Base-by-base conservation (phyloP, 768 basidiomycete genomes). In the Mycena belliarum region DNA sequence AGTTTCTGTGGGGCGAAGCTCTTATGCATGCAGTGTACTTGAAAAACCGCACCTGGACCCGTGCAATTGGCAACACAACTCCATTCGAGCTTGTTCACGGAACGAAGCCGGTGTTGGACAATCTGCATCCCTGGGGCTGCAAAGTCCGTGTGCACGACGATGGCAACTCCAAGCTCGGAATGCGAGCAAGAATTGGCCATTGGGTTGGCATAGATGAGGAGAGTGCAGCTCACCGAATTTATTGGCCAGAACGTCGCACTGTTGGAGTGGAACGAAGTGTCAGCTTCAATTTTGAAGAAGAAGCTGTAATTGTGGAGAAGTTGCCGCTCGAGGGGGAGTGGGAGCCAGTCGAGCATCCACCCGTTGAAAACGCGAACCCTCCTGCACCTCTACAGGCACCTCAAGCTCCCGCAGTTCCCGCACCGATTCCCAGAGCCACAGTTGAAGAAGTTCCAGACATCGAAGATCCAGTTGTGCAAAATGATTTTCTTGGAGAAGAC, bases 141-240 rank as follows among this genome's bases (percentile, higher is more conserved):
- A 59, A 61, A 32, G 68, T 69, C 1, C 66, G 66, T 42, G 72
- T 76, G 5, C 67, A 68, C 38, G 29, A 32, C 12, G 29, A 32
- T 6, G 12, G 12, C 29, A 12, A 12, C 29, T 32, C 29, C 29
- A 32, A 32, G 29, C 29, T 32, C 7, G 29, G 12, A 6, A 32
- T 32, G 29, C 12, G 12, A 32, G 29, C 29, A 6, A 12, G 29
- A 32, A 63, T 69, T 49, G 75, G 69, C 12, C 42, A 63, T 5
- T 79, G 72, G 69, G 48, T 79, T 6, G 76, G 78, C 18, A 65
- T 70, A 51, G 69, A 73, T 47, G 58, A 66, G 4, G 57, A 68
- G 23, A 69, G 67, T 23, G 68, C 12, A 14, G 70, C 68, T 16
- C 59, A 63, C 43, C 58, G 67, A 6, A 65, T 73, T 32, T 73